Evolutionary conservation across 306 rosid species (phyloP), one percentile per base, ranked within the genome.

Genomic region (Vachellia collinsii): DNA sequence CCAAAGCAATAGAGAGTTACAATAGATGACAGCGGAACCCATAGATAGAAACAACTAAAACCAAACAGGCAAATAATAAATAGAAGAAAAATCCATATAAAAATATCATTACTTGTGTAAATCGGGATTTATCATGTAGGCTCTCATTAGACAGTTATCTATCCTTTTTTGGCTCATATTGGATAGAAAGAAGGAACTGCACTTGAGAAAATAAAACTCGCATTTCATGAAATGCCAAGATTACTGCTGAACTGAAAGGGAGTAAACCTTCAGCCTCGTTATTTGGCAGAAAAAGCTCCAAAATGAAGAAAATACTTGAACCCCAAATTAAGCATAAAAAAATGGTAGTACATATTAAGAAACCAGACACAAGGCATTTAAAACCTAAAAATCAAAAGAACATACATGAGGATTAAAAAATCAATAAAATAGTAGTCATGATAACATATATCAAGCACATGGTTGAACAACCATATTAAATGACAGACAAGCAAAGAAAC

Each of bases 21-120:
- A 50, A 75, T 44, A 44, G 69, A 80, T 25, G 25, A 66, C 10
- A 3, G 25, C 17, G 54, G 23, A 54, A 44, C 72, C 11, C 36
- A 11, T 20, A 42, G 42, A 72, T 44, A 69, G 70, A 80, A 80
- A 48, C 41, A 79, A n/a, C 46, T 38, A 61, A 74, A 75, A 19
- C 61, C 29, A 74, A 19, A 61, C 73, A 37, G 4, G 66, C 6
- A 7, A 56, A 64, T 51, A 44, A 51, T 66, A 53, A 58, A 50
- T 50, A 50, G 23, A 20, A 22, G 11, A 10, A 10, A 19, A 2
- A 2, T 56, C 37, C 53, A 46, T 70, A 64, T 36, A 64, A 7
- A 13, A 41, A 38, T 53, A 79, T 64, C 20, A 76, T 71, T 71
- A 19, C 65, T 44, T 12, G 51, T 74, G 51, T 66, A 58, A 72